A percentile compares a stretch with the other conserved stretches of the same genome.
These are phyloP conservation scores for Russula earlei DNA, from an alignment of 768 basidiomycete genomes.

Conservation along the genomic window DNA sequence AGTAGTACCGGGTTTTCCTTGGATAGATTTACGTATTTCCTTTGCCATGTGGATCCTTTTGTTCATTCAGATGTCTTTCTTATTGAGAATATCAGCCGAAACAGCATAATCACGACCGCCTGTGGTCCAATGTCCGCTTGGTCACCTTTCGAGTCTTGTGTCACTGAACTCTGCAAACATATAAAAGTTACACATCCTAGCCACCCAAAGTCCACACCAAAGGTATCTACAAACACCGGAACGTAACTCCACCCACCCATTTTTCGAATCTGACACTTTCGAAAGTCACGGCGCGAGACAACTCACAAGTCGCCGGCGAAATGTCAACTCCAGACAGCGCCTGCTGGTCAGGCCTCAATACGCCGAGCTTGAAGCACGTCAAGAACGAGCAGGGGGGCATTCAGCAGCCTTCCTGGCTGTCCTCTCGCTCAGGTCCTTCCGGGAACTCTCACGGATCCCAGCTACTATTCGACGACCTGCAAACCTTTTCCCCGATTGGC, in stretches of 20 bases:
- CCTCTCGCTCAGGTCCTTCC: background rate
- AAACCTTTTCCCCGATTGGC: slow-evolving; percentile 1
- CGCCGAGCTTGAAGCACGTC: too few species aligned
- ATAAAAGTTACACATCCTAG: background rate
- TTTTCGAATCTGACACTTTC: too few species aligned
- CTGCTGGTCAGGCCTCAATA: background rate
- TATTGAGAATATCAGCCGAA: background rate
- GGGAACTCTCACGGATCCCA: background rate
- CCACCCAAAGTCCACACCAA: background rate
- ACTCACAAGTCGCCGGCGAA: background rate
- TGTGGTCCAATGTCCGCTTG: background rate
- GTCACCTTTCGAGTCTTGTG: background rate
- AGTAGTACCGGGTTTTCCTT: too few species aligned
- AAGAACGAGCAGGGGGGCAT: too few species aligned
- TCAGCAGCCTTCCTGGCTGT: background rate
- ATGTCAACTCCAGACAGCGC: background rate
- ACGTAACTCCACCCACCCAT: too few species aligned
- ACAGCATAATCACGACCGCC: background rate
- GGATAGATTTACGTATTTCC: background rate
- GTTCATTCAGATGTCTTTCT: background rate
- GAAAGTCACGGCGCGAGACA: background rate
- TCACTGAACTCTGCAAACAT: background rate
- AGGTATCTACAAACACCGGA: background rate
- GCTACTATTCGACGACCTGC: background rate
- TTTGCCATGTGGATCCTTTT: background rate